phyloP scores from a whole-genome alignment of 2,329 filamentous ascomycete genomes.

The Ophiostoma sp. region DNA sequence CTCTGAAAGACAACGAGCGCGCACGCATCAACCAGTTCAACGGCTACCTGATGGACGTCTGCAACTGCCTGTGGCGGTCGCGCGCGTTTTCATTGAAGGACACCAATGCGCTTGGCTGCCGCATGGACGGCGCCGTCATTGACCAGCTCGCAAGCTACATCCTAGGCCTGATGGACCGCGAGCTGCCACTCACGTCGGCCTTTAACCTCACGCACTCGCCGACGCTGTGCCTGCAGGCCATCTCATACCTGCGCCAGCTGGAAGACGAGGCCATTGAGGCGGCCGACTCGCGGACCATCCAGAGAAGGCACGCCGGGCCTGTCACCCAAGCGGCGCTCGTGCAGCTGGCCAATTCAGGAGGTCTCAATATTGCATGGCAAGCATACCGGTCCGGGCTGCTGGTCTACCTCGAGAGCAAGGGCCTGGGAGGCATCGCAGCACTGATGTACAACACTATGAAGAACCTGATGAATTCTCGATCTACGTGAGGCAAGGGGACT shows the following conservation, averaged over 20 bases:
- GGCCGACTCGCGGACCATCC: constrained; percentile 31
- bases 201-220: constrained; percentile 59
- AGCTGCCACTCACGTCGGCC: constrained; percentile 43
- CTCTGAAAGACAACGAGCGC: constrained; percentile 46
- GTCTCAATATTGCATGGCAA: constrained; percentile 63
- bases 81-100: constrained; percentile 64
- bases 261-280: constrained; percentile 51
- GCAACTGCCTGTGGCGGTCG: constrained; percentile 75
- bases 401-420: constrained; percentile 58
- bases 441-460: constrained; percentile 80
- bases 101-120: constrained; percentile 55
- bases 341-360: constrained; percentile 59
- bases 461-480: constrained; percentile 52
- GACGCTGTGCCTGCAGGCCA: constrained; percentile 51
- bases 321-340: constrained; percentile 63
- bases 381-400: constrained; percentile 71
- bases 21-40: constrained; percentile 68
- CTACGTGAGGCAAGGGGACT: not conserved
- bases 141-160: constrained; percentile 46
- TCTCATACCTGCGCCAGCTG: constrained; percentile 49
- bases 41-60: constrained; percentile 78
- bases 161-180: constrained; percentile 40
- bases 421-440: constrained; percentile 60
- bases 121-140: constrained; percentile 44
- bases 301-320: constrained; percentile 57